Evolutionary conservation across 208 protist genomes (phyloP).

Genomic region (Acanthamoeba castellanii): DNA sequence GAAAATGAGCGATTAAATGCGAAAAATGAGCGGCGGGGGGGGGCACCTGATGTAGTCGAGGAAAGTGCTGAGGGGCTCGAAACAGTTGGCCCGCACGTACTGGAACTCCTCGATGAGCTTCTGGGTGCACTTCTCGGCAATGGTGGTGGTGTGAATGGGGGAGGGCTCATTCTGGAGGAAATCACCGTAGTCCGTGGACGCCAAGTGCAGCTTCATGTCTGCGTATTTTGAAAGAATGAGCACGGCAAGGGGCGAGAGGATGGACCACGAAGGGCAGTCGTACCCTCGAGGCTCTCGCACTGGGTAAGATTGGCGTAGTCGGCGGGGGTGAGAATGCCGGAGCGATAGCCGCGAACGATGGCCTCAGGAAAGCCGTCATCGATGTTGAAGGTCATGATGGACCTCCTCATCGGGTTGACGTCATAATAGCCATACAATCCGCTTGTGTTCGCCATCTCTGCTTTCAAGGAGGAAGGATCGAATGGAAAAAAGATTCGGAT

Average conservation of each 20-base stretch:
- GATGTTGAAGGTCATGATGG: slow-evolving; percentile 86
- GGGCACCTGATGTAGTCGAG: slow-evolving; percentile 97
- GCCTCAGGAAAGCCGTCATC: slow-evolving; percentile 89
- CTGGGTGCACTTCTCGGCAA: slow-evolving; percentile 94
- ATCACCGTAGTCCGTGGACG: slow-evolving; percentile 96
- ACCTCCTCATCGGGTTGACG: not conserved
- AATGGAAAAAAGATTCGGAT: too few species aligned
- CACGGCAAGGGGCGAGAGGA: not conserved
- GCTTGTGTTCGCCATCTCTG: not conserved
- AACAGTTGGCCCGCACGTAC: slow-evolving; percentile 95
- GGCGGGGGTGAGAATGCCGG: slow-evolving; percentile 91
- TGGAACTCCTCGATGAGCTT: slow-evolving; percentile 97
- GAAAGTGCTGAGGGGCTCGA: slow-evolving; percentile 97
- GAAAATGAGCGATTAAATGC: too few species aligned
- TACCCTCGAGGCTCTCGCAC: slow-evolving; percentile 97
- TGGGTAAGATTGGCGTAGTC: slow-evolving; percentile 98
- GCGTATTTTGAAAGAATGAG: slow-evolving; percentile 9
- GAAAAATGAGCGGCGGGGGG: not conserved
- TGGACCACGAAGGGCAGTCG: not conserved
- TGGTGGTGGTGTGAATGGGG: slow-evolving; percentile 93
- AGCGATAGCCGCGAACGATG: slow-evolving; percentile 86
- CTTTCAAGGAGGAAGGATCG: too few species aligned
- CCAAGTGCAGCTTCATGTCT: slow-evolving; percentile 98
- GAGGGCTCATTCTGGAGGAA: slow-evolving; percentile 97
- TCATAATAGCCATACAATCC: slow-evolving; percentile 26